These are phyloP conservation scores for Secale cereale DNA, from an alignment of 176 grass and related monocot species.

Conservation along the genomic window DNA sequence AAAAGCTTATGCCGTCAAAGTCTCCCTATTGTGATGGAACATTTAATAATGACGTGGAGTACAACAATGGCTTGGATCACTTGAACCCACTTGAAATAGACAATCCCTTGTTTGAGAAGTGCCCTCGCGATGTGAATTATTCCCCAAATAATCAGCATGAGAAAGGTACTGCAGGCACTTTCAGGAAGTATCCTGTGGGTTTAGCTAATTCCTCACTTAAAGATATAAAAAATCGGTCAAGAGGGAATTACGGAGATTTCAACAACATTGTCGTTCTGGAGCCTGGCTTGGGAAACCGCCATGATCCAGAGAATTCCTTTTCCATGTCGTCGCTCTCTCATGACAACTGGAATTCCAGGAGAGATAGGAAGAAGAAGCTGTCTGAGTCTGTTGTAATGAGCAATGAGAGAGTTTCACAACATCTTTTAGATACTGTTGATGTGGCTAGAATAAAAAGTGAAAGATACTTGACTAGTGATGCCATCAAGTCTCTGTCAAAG, in stretches of 20 bases:
- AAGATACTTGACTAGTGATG: neutral
- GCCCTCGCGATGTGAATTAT: slow-evolving; percentile 40
- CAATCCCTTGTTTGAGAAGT: slow-evolving; percentile 64
- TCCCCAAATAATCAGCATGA: slow-evolving; percentile 15
- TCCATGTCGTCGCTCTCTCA: slow-evolving; percentile 25
- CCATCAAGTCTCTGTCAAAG: neutral
- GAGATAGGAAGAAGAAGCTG: slow-evolving; percentile 27
- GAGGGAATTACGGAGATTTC: slow-evolving; percentile 6
- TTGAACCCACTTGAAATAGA: slow-evolving; percentile 45
- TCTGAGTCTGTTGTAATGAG: slow-evolving; percentile 25
- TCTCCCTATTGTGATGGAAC: slow-evolving; percentile 16
- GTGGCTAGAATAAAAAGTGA: slow-evolving; percentile 13
- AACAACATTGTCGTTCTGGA: slow-evolving; percentile 54
- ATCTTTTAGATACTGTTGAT: slow-evolving; percentile 19
- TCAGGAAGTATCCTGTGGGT: slow-evolving; percentile 28
- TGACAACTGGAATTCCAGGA: slow-evolving; percentile 21
- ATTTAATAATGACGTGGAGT: slow-evolving; percentile 15
- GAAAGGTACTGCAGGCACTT: slow-evolving; percentile 20
- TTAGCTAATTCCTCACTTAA: slow-evolving; percentile 35
- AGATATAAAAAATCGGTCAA: slow-evolving; percentile 19
- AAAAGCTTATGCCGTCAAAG: slow-evolving; percentile 41
- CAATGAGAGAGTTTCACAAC: slow-evolving; percentile 25
- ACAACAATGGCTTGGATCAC: slow-evolving; percentile 22
- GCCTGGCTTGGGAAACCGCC: slow-evolving; percentile 32
- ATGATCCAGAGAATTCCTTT: slow-evolving; percentile 27